Evolutionary conservation across 768 basidiomycete genomes (phyloP), one percentile per base, ranked within the genome.

Genomic region (Lyophyllum decastes): DNA sequence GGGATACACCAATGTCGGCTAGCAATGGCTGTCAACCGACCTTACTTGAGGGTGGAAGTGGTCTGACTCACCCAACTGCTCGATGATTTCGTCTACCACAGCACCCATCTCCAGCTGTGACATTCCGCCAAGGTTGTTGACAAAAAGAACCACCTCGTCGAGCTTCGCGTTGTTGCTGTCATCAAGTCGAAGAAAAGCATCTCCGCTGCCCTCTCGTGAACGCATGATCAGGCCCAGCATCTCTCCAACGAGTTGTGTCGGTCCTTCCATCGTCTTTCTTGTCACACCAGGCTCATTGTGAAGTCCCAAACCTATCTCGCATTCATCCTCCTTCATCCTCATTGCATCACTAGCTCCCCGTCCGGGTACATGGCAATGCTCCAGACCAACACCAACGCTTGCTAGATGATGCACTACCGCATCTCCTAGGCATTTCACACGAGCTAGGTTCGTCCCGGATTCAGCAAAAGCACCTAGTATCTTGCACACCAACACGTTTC

Each of bases 311-410:
- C 84, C 83, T 33, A 85, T 71, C 65, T 85, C 82, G 38, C 70
- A 76, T 40, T 75, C 72, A 10, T 64, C 62, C 1, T 66, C 63
- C 16, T 52, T 61, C 30, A 74, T 62, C 6, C 38, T 38, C 17
- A 63, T 53, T 6, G 24, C 41, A 8, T 56, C 56, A 4, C 49
- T 58, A 30, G 25, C 38, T 4, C 71, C 59, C 17, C 78, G 63
- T 19, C 82, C 82, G n/a, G 83, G 84, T 30, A 85, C 78, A 60
- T 85, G 83, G 55, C 83, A 84, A 60, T 85, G 84, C 27, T 78
- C 83, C 26, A 85, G 67, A 5, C 80, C 79, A 25, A 75, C 71
- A 3, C 76, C 76, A 2, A 78, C 64, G 54, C 75, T 74, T 3
- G 66, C 64, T 10, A 76, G 55, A 52, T 70, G 68, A 16, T 60